A percentile compares a stretch with the other conserved stretches of the same genome.
Conservation (phyloP, 2,329 filamentous ascomycete species). For the Ophiocordyceps camponoti-leonardi region DNA sequence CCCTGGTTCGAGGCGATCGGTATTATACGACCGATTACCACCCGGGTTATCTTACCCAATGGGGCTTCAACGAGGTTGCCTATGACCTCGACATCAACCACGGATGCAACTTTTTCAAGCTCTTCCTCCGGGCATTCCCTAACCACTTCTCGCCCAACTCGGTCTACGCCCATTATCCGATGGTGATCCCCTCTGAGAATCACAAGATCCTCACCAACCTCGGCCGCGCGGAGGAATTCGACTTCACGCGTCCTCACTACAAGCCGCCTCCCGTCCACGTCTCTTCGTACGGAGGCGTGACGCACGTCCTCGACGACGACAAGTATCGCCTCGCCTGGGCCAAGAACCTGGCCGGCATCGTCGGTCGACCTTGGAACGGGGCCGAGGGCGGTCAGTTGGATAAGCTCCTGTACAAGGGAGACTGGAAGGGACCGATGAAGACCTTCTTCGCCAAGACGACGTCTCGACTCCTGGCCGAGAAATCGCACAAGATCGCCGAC, state of each 20-base stretch:
- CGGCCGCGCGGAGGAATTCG: conserved; percentile 50
- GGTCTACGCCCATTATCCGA: conserved; percentile 65
- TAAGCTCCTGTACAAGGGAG: conserved; percentile 40
- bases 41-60: conserved; percentile 60
- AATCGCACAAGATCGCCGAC: conserved; percentile 41
- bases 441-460: conserved; percentile 49
- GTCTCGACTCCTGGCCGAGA: conserved; percentile 41
- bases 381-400: conserved; percentile 34
- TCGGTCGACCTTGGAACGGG: conserved; percentile 24
- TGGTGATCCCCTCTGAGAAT: conserved; percentile 55
- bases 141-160: conserved; percentile 63
- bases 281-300: conserved; percentile 41
- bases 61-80: conserved; percentile 61
- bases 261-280: conserved; percentile 35
- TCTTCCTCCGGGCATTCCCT: conserved; percentile 65
- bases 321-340: conserved; percentile 50
- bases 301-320: conserved; percentile 40
- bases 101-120: conserved; percentile 72
- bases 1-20: conserved; percentile 59
- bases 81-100: conserved; percentile 61
- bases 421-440: conserved; percentile 46
- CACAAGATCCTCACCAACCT: conserved; percentile 51
- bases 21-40: conserved; percentile 69
- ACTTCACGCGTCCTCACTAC: conserved; percentile 43
- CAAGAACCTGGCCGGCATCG: conserved; percentile 38